These are phyloP conservation scores for Trichomonas tenax DNA, from an alignment of 208 protist genomes.

Conservation along the genomic window DNA sequence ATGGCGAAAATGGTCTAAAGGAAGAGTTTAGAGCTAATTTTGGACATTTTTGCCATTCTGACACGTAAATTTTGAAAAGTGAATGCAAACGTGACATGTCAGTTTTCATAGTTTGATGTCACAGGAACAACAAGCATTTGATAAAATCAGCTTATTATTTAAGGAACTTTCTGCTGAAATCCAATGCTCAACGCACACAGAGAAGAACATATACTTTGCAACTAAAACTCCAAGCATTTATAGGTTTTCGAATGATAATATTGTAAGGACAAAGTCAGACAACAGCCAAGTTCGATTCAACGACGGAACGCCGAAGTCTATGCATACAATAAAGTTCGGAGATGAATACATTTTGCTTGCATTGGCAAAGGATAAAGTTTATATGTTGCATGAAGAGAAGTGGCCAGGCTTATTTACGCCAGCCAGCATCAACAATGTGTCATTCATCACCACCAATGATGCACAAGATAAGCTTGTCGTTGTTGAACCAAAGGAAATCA, in stretches of 20 bases:
- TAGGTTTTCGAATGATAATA: background rate
- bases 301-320: background rate
- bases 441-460: background rate
- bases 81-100: too few species aligned
- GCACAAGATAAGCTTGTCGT: background rate
- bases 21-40: too few species aligned
- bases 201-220: background rate
- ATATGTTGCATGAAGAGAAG: background rate
- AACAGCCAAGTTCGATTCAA: background rate
- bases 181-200: background rate
- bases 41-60: too few species aligned
- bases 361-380: background rate
- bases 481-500: background rate
- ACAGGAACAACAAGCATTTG: background rate
- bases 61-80: too few species aligned
- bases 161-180: background rate
- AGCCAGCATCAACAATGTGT: background rate
- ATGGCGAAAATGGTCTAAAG: too few species aligned
- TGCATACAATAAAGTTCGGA: background rate
- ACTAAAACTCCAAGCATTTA: background rate
- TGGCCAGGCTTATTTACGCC: background rate
- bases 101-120: background rate
- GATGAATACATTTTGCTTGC: background rate
- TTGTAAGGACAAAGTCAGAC: background rate
- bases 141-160: background rate